These are phyloP conservation scores for Phytopythium delawarense DNA, from an alignment of 352 stramenopile species.

Conservation along the genomic window DNA sequence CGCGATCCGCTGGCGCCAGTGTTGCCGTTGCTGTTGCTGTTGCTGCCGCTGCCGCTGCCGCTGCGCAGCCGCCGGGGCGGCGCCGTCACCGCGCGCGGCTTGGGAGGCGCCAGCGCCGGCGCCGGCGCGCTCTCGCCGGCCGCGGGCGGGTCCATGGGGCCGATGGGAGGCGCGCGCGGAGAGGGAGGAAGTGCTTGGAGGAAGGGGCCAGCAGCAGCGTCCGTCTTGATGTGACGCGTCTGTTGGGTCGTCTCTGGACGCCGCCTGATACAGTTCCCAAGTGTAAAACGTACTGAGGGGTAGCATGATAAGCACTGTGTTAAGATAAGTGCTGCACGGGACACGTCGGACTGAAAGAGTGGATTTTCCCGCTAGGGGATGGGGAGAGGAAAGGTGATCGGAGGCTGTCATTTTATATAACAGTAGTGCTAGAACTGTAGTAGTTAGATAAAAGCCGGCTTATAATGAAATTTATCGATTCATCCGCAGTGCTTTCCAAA, in stretches of 20 bases:
- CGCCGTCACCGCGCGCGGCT: slow-evolving; percentile 21
- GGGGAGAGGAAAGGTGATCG: background rate
- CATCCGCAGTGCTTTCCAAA: too few species aligned
- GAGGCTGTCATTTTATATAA: too few species aligned
- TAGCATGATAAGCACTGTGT: background rate
- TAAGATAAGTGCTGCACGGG: background rate
- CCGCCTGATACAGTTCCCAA: too few species aligned
- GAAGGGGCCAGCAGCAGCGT: too few species aligned
- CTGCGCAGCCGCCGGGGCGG: slow-evolving; percentile 47
- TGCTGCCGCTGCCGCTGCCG: slow-evolving; percentile 46
- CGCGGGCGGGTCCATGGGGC: background rate
- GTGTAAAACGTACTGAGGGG: too few species aligned
- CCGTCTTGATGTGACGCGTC: background rate
- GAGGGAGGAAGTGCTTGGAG: too few species aligned
- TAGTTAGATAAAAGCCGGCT: background rate
- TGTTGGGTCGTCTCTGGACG: background rate
- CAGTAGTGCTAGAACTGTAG: background rate
- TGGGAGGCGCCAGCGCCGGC: slow-evolving; percentile 24
- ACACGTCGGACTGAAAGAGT: background rate
- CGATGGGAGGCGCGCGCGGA: too few species aligned
- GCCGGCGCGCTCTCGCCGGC: slow-evolving; percentile 5
- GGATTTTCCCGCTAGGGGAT: background rate
- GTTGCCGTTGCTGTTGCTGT: slow-evolving; percentile 22
- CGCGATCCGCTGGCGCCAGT: slow-evolving; percentile 12
- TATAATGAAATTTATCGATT: too few species aligned